Base-by-base conservation (phyloP, 164 flowering plant genomes). In the Berberis vulgaris region DNA sequence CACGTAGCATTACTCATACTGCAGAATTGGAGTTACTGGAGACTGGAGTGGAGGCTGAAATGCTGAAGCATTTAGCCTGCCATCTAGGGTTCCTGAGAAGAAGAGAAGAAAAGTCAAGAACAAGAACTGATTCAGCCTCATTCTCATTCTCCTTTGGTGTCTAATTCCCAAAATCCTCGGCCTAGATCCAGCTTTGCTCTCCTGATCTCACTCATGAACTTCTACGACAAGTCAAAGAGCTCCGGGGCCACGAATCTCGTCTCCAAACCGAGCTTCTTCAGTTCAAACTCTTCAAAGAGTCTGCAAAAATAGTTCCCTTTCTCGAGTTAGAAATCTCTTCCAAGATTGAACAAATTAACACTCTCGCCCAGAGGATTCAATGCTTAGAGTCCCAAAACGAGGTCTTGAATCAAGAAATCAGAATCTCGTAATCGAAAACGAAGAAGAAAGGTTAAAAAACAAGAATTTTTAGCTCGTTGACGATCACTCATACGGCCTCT, bases 101-200 rank as follows among this genome's bases (percentile, higher is more conserved):
- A n/a, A n/a, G n/a, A n/a, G n/a, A n/a, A n/a, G n/a, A n/a, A n/a
- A n/a, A n/a, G n/a, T n/a, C n/a, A n/a, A n/a, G n/a, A n/a, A n/a
- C n/a, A n/a, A n/a, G n/a, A n/a, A n/a, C n/a, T n/a, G n/a, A n/a
- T 1, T 65, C 60, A 5, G 81, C 87, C 67, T 78, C 89, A n/a
- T n/a, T n/a, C n/a, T n/a, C n/a, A 0, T 89, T 94, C 49, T 81
- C 98, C 0, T 86, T 94, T 54, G 93, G 98, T n/a, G 93, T 73
- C 6, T 94, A 89, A 76, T 91, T 91, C 79, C 97, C 99, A 1
- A 88, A 94, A 55, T 74, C 97, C 40, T 79, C 97, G 13, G 86
- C 91, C 1, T 93, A 91, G 60, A 97, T 91, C 5, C 96, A 89
- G 80, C 96, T 97, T 3, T 83, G 82, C 2, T 90, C 97, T 0